These are phyloP conservation scores for Kwoniella shivajii DNA, from an alignment of 1,284 basidiomycete species.

Conservation along the genomic window DNA sequence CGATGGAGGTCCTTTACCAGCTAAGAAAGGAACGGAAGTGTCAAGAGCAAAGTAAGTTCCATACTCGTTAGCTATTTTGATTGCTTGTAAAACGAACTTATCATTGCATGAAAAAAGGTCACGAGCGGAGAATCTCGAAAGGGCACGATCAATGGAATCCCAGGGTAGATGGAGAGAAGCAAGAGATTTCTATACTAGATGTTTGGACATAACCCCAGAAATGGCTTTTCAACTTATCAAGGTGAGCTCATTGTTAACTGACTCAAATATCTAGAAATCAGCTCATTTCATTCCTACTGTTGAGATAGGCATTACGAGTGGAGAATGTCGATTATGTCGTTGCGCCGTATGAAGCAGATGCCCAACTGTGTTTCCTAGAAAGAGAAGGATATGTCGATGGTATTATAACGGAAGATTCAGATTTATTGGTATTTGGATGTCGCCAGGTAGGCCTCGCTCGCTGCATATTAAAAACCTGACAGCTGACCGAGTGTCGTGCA, in stretches of 20 bases:
- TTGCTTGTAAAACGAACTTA: background rate
- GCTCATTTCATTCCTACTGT: conserved; percentile 6
- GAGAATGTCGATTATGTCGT: conserved; percentile 84
- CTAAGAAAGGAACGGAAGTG: conserved; percentile 86
- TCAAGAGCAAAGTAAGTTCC: conserved; percentile 65
- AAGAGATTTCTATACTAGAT: conserved; percentile 84
- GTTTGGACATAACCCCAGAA: conserved; percentile 92
- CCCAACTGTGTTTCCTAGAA: conserved; percentile 93
- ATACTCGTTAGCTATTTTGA: no score
- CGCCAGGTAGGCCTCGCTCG: conserved; percentile 63
- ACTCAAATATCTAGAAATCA: no score
- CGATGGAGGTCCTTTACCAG: conserved; percentile 92
- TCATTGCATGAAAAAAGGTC: conserved; percentile 48
- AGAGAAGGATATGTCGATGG: conserved; percentile 79
- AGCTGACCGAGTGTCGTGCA: background rate
- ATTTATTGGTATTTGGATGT: conserved; percentile 96
- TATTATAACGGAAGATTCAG: conserved; percentile 97
- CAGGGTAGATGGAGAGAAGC: conserved; percentile 80
- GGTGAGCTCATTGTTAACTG: conserved; percentile 55
- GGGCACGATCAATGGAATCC: conserved; percentile 70
- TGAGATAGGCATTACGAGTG: conserved; percentile 72
- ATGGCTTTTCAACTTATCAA: conserved; percentile 99
- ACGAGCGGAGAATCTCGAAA: conserved; percentile 56
- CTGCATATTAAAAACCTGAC: background rate
- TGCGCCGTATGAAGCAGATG: conserved; percentile 98